Percentiles rank a stretch among this genome's conserved stretches.
These are phyloP conservation scores for Fusarium veterinarium DNA, from an alignment of 2,329 filamentous ascomycete genomes.

Conservation along the genomic window DNA sequence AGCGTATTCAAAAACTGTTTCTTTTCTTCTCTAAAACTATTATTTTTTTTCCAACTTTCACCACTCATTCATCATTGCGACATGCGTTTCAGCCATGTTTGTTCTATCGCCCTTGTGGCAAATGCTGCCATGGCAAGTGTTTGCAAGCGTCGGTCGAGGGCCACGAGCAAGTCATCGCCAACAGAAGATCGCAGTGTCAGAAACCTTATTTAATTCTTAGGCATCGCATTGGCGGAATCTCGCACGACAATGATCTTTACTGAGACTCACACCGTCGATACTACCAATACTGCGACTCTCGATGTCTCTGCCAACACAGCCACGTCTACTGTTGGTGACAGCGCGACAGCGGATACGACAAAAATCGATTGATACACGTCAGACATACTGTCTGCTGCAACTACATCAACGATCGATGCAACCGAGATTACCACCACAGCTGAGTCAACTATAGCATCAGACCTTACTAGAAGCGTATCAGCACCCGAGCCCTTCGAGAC, in stretches of 20 bases:
- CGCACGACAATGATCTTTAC: background rate
- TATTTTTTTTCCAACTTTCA: background rate
- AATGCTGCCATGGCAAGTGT: background rate
- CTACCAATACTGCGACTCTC: background rate
- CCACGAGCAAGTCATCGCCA: background rate
- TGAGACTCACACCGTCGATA: background rate
- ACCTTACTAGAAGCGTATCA: background rate
- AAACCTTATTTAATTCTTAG: background rate
- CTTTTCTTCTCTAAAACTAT: background rate
- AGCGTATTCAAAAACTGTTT: background rate
- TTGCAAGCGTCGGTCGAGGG: background rate
- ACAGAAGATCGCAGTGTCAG: too few relatives aligned
- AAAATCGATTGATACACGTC: background rate
- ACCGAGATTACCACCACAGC: background rate
- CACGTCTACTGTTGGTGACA: background rate
- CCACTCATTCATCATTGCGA: background rate
- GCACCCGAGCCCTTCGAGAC: background rate
- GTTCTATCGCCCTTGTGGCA: background rate
- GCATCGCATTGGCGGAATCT: background rate
- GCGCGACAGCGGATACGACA: rapidly evolving
- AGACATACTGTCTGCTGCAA: background rate
- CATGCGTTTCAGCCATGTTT: background rate
- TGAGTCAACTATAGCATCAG: background rate
- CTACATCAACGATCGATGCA: background rate
- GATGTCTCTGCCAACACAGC: background rate